Base-by-base conservation (phyloP, 2,329 filamentous ascomycete genomes). In the Coleophoma eucalyptorum region DNA sequence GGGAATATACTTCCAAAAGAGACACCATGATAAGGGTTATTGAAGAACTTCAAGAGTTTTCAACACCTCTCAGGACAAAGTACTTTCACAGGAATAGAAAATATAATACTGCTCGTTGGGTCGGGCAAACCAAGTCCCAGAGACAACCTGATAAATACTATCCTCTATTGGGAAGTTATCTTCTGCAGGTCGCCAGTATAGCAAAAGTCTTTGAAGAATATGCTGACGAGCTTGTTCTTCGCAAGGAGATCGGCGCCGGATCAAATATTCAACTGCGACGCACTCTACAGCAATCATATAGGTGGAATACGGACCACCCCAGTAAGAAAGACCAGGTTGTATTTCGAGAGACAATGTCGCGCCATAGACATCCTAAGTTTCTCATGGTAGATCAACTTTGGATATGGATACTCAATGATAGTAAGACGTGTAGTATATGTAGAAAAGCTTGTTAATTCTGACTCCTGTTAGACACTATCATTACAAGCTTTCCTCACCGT, bases 321-420 rank as follows among this genome's bases (percentile, higher is more conserved):
- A 55, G 62, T 3, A 49, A 57, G 0, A 57, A 72, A 16, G 58
- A 61, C 42, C 58, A 61, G 35, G 57, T 59, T 12, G 58, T 62
- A 1, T 61, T 52, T 51, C 49, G 58, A n/a, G 58, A 50, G 15
- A 61, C 58, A 6, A 26, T 43, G 3, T 43, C 19, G 44, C 10
- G 21, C 45, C 16, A 46, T 43, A 32, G 1, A 40, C 3, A 33
- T 8, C 42, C 56, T 4, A 48, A 55, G 8, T 51, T 73, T 0
- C 53, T 73, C 7, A 74, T 73, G 70, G 70, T 72, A 4, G 72
- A 73, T 43, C 71, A 74, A 41, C 59, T 73, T 0, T 74, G 72
- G 71, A 61, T 74, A 58, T 73, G 67, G 62, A 64, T 73, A 35
- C 54, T 73, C 1, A 70, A 72, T 49, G 64, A 64, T 26, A 40